Percentiles rank a stretch among this genome's conserved stretches.
These are phyloP conservation scores for Trebouxia gelatinosa DNA, from an alignment of 163 green algal genomes.

Conservation along the genomic window DNA sequence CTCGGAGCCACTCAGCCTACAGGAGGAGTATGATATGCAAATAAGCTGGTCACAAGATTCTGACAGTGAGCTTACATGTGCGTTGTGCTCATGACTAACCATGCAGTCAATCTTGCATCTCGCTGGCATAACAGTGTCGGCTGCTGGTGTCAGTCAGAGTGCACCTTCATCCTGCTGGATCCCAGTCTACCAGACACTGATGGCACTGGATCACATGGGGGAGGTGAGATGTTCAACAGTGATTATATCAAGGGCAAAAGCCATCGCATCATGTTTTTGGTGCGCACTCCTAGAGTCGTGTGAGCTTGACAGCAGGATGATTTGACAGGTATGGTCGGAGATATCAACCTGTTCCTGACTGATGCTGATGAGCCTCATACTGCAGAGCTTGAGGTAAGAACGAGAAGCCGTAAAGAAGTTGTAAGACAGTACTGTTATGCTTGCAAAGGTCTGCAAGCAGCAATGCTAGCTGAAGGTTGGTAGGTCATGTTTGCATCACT, in stretches of 20 bases:
- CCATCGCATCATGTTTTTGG: too few species aligned
- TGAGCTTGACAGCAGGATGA: too few species aligned
- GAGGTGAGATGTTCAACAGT: conserved; percentile 21
- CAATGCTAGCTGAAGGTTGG: too few species aligned
- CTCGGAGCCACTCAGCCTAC: conserved; percentile 69
- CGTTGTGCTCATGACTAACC: background rate
- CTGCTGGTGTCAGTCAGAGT: conserved; percentile 49
- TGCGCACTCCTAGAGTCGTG: too few species aligned
- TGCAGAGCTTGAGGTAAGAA: conserved; percentile 75
- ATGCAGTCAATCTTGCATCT: background rate
- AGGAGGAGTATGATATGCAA: conserved; percentile 83
- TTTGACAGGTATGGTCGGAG: conserved; percentile 59
- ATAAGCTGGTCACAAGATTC: conserved; percentile 66
- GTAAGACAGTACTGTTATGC: too few species aligned
- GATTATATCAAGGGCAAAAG: too few species aligned
- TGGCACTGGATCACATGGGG: background rate
- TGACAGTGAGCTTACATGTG: conserved; percentile 48
- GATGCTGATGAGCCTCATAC: conserved; percentile 60
- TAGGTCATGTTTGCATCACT: too few species aligned
- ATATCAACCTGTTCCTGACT: conserved; percentile 85
- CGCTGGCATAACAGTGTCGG: background rate
- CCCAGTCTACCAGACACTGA: conserved; percentile 33
- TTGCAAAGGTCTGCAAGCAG: too few species aligned
- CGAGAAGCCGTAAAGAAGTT: too few species aligned
- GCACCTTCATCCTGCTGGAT: conserved; percentile 84